Percentiles rank a stretch among this genome's conserved stretches.
Evolutionary conservation across 768 basidiomycete species (phyloP).

Genomic region (Galerina marginata): DNA sequence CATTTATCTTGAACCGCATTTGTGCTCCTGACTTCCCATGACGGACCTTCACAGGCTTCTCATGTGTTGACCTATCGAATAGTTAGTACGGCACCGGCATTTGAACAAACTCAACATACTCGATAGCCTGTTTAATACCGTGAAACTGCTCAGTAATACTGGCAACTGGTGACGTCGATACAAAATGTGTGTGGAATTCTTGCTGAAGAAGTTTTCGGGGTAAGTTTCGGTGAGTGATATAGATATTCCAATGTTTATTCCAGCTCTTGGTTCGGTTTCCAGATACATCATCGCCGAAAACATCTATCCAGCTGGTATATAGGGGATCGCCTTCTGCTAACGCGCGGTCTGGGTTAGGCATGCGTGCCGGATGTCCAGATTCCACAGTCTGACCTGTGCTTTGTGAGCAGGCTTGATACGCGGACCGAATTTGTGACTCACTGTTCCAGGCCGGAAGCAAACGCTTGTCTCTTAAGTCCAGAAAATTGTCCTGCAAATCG

Average conservation of each 20-base stretch:
- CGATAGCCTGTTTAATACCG: constrained; percentile 19
- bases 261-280: constrained; percentile 33
- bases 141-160: no score
- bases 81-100: constrained; percentile 41
- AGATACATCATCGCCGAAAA: constrained; percentile 49
- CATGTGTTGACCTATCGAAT: constrained; percentile 38
- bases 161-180: no score
- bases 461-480: constrained; percentile 21
- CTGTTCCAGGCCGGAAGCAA: constrained; percentile 27
- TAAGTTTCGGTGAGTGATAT: no score
- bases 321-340: constrained; percentile 36
- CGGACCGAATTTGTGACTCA: neutral
- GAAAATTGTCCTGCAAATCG: constrained; percentile 23
- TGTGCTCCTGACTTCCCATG: constrained; percentile 10
- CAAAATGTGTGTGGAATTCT: no score
- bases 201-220: no score
- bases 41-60: constrained; percentile 29
- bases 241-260: no score
- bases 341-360: constrained; percentile 39
- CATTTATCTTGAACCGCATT: constrained; percentile 30
- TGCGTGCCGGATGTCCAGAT: constrained; percentile 13
- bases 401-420: neutral
- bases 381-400: constrained; percentile 29
- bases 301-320: constrained; percentile 36
- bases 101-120: constrained; percentile 43